Evolutionary conservation across 1,284 basidiomycete species (phyloP), one percentile per base, ranked within the genome.

Genomic region (Athelia sp.): DNA sequence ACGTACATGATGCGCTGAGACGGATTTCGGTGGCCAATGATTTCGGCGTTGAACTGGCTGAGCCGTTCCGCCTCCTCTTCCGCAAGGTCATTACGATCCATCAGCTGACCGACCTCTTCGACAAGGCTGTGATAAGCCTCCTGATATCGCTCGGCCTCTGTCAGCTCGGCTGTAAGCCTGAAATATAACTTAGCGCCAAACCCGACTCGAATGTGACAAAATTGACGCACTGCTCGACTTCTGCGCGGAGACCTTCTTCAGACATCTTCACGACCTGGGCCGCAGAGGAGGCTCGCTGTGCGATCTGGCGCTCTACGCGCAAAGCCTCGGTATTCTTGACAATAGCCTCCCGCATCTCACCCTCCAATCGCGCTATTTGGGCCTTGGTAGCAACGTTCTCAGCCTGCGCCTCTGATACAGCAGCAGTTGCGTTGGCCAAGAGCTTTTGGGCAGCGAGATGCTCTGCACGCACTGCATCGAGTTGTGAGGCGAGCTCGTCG

Each of bases 11-110:
- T 87, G 31, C 81, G 75, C 63, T 89, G 87, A 1, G 82, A 79
- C 4, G 86, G 84, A 60, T 89, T 89, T 24, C 76, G 73, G 59
- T 89, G 87, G 0, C 84, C 77, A 17, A 90, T 65, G 49, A 90
- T 87, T 61, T 89, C 79, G 1, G 87, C 87, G 54, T 90, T 90
- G 68, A 88, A 85, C 58, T 71, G 76, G 60, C 84, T 82, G 26
- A 90, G 72, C 15, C 71, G 71, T 36, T 75, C 66, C 0, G 84
- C 79, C 60, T 90, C 87, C 32, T 81, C 80, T 58, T 90, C 84
- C 8, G 86, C 88, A 32, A 90, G 69, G 34, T 81, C 73, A 52
- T 88, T 88, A n/a, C 82, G 74, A 13, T 81, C 74, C 21, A 86
- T 65, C 14, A 90, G 72, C 2, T 73, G 69, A 22, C 74, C 76